These are phyloP conservation scores for Suhomyces prunicola DNA, from an alignment of 805 yeast species.

Conservation along the genomic window DNA sequence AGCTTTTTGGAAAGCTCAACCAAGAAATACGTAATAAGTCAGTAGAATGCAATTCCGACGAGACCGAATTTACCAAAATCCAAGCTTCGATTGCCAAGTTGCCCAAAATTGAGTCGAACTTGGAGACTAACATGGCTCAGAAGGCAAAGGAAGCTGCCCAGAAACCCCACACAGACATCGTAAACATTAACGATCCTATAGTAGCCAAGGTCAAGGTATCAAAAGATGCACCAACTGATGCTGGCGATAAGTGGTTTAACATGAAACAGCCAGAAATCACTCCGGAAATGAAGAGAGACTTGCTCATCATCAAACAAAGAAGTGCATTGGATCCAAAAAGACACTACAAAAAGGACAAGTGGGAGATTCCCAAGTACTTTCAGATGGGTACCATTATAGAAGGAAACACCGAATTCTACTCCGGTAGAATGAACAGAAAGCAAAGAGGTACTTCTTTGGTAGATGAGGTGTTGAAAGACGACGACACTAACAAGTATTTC, in stretches of 20 bases:
- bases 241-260: conserved; percentile 74
- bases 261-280: conserved; percentile 77
- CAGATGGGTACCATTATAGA: conserved; percentile 87
- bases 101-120: conserved; percentile 39
- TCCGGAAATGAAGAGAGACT: conserved; percentile 68
- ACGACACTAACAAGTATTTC: conserved; percentile 68
- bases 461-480: conserved; percentile 78
- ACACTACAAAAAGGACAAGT: conserved; percentile 84
- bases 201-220: conserved; percentile 15
- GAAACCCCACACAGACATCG: conserved; percentile 18
- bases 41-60: conserved; percentile 14
- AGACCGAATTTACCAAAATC: conserved; percentile 26
- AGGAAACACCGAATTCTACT: conserved; percentile 75
- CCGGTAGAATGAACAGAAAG: conserved; percentile 61
- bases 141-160: conserved; percentile 12
- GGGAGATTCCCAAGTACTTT: conserved; percentile 74
- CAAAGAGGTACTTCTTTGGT: conserved; percentile 77
- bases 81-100: conserved; percentile 32
- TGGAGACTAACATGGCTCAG: conserved; percentile 19
- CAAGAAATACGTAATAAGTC: conserved; percentile 17
- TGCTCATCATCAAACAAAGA: conserved; percentile 77
- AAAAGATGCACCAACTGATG: conserved; percentile 18
- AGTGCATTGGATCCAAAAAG: conserved; percentile 93
- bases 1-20: conserved; percentile 29
- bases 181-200: conserved; percentile 48